Percentiles rank a stretch among this genome's conserved stretches.
Evolutionary conservation across 2,329 filamentous ascomycete species (phyloP).

Genomic region (Aspergillus sp.): DNA sequence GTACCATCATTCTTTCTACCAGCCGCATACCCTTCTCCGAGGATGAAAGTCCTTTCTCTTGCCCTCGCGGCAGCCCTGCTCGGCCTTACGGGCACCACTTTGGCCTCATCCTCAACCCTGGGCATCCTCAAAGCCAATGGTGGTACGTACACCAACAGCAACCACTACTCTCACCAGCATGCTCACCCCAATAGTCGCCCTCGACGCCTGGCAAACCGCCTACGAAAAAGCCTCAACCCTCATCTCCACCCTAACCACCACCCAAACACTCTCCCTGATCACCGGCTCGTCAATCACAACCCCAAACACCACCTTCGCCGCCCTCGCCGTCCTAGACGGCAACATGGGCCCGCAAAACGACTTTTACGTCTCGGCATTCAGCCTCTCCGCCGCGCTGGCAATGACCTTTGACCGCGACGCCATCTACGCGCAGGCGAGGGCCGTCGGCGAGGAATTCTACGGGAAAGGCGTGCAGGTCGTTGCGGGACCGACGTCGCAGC

Average conservation of each 20-base stretch:
- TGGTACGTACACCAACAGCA: too few relatives aligned
- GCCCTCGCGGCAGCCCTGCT: too few relatives aligned
- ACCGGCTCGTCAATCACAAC: slow-evolving; percentile 31
- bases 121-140: too few relatives aligned
- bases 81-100: too few relatives aligned
- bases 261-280: slow-evolving; percentile 32
- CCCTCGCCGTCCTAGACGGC: slow-evolving; percentile 26
- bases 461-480: slow-evolving; percentile 26
- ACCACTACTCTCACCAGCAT: too few relatives aligned
- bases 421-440: slow-evolving; percentile 25
- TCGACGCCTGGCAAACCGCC: slow-evolving; percentile 23
- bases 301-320: slow-evolving; percentile 24
- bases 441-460: slow-evolving; percentile 26
- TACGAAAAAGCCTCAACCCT: slow-evolving; percentile 26
- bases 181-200: not conserved
- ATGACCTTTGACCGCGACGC: slow-evolving; percentile 28
- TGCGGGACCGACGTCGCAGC: slow-evolving; percentile 25
- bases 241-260: slow-evolving; percentile 24
- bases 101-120: too few relatives aligned
- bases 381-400: slow-evolving; percentile 23
- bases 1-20: too few relatives aligned
- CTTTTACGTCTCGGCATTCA: slow-evolving; percentile 29
- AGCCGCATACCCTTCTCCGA: too few relatives aligned
- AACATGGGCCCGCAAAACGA: slow-evolving; percentile 27
- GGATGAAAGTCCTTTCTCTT: too few relatives aligned